Percentiles rank a stretch among this genome's conserved stretches.
These are phyloP conservation scores for Tetradesmus obliquus DNA, from an alignment of 139 green algal species.

Conservation along the genomic window DNA sequence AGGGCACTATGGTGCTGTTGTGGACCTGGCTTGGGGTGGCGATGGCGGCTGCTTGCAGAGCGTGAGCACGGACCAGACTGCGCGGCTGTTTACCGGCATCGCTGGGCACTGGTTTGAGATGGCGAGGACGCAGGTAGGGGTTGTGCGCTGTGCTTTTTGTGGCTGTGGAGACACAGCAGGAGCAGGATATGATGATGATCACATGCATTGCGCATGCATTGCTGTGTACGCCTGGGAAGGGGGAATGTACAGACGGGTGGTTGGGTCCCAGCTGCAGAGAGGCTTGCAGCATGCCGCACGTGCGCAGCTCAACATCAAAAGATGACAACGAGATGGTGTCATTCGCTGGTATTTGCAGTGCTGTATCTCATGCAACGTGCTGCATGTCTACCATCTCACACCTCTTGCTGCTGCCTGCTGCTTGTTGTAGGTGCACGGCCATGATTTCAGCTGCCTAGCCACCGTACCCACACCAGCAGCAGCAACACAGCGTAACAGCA, in stretches of 20 bases:
- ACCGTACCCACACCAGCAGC: conserved; percentile 53
- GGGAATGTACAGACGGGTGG: no score
- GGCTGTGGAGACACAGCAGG: background rate
- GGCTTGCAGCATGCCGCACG: no score
- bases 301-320: no score
- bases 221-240: no score
- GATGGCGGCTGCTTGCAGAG: conserved; percentile 79
- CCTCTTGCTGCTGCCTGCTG: background rate
- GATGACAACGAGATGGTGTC: no score
- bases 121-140: conserved; percentile 81
- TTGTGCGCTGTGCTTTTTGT: background rate
- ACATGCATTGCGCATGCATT: no score
- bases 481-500: conserved; percentile 25
- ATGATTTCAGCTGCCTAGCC: conserved; percentile 91
- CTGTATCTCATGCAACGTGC: background rate
- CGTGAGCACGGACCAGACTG: conserved; percentile 86
- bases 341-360: no score
- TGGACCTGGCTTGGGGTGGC: conserved; percentile 83
- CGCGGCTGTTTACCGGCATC: conserved; percentile 69
- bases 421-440: conserved; percentile 90
- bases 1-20: conserved; percentile 86
- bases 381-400: background rate
- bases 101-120: conserved; percentile 90
- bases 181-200: no score
- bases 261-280: no score